These are phyloP conservation scores for Cucurbita pepo DNA, from an alignment of 306 rosid genomes.

Conservation along the genomic window DNA sequence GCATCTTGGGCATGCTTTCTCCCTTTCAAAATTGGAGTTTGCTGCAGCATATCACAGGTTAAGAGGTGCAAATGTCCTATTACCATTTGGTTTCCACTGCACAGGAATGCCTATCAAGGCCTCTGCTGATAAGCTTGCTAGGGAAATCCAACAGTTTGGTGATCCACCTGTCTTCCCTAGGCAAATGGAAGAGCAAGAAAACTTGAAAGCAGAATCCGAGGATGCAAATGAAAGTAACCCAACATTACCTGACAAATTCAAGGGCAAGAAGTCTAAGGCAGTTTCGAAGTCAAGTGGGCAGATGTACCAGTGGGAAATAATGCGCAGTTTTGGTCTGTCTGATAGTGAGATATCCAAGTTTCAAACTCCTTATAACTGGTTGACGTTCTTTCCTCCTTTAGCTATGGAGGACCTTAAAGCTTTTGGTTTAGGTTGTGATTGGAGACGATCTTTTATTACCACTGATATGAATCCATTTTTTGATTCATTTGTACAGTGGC, in stretches of 20 bases:
- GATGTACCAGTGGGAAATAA: constrained; percentile 74
- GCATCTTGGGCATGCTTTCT: constrained; percentile 79
- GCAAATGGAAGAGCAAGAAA: constrained; percentile 20
- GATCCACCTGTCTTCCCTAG: constrained; percentile 54
- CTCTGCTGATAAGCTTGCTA: constrained; percentile 72
- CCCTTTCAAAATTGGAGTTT: constrained; percentile 66
- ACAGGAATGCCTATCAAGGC: constrained; percentile 99
- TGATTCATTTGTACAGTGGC: constrained; percentile 83
- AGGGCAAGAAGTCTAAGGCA: constrained; percentile 84
- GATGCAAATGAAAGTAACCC: constrained; percentile 21
- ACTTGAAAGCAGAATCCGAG: constrained; percentile 18
- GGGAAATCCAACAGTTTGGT: constrained; percentile 63
- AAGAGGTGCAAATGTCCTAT: constrained; percentile 72
- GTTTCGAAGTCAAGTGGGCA: constrained; percentile 57
- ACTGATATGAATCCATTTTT: constrained; percentile 64
- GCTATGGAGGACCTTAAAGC: constrained; percentile 89
- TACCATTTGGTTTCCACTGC: constrained; percentile 89
- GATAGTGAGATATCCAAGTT: constrained; percentile 62
- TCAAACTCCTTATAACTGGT: constrained; percentile 72
- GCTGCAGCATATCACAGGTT: constrained; percentile 75
- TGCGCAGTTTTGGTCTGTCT: constrained; percentile 80
- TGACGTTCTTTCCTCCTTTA: constrained; percentile 68
- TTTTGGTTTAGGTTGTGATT: constrained; percentile 85
- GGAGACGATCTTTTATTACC: constrained; percentile 85
- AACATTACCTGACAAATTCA: constrained; percentile 39